Evolutionary conservation across 2,329 filamentous ascomycete genomes (phyloP).

Genomic region (Monilinia fructigena): DNA sequence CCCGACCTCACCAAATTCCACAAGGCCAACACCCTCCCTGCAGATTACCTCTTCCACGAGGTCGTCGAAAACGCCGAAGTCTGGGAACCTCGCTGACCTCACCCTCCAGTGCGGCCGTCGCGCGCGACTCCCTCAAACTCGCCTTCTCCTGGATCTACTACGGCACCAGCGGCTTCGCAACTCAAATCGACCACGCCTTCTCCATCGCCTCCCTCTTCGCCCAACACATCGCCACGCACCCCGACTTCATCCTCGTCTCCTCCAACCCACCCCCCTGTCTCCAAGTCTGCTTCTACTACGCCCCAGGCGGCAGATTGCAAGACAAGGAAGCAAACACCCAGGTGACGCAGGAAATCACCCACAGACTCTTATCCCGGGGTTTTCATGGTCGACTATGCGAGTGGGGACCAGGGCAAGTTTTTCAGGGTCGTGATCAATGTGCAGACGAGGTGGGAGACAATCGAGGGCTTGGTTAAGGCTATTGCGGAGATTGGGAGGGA

Average conservation of each 20-base stretch:
- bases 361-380: conserved; percentile 54
- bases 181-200: conserved; percentile 71
- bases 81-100: conserved; percentile 90
- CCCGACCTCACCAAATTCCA: conserved; percentile 76
- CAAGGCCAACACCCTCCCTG: conserved; percentile 78
- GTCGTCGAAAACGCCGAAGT: conserved; percentile 52
- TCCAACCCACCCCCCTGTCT: conserved; percentile 79
- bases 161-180: conserved; percentile 69
- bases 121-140: conserved; percentile 81
- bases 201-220: conserved; percentile 69
- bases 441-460: conserved; percentile 56
- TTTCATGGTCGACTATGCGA: conserved; percentile 66
- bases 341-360: conserved; percentile 55
- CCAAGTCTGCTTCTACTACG: conserved; percentile 93
- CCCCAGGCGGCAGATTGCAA: conserved; percentile 51
- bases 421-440: conserved; percentile 69
- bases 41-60: conserved; percentile 78
- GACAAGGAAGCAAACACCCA: conserved; percentile 50
- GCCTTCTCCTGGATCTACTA: conserved; percentile 90
- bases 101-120: conserved; percentile 90
- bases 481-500: conserved; percentile 46
- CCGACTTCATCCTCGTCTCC: conserved; percentile 69
- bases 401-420: conserved; percentile 59
- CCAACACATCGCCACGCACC: conserved; percentile 51
- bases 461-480: conserved; percentile 60